Percentiles rank a stretch among this genome's conserved stretches.
Evolutionary conservation across 257 asterid genomes (phyloP).

Genomic region (Dorcoceras hygrometricum): DNA sequence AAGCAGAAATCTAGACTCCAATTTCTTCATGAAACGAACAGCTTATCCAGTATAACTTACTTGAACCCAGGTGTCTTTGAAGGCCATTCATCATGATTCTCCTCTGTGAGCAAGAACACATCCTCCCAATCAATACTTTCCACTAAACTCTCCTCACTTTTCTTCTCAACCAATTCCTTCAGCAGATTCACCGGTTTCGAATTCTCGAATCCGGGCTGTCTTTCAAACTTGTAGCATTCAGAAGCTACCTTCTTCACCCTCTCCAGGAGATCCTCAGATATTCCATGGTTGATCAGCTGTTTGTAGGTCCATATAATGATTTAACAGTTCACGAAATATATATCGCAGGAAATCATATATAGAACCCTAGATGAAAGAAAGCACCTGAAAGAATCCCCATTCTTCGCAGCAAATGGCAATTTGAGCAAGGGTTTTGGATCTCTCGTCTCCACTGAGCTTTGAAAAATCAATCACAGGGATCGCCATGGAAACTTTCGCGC

Average conservation of each 20-base stretch:
- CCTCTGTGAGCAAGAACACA: constrained; percentile 65
- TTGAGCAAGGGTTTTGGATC: constrained; percentile 43
- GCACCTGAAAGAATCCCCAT: constrained; percentile 73
- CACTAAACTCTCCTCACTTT: constrained; percentile 29
- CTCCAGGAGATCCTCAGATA: constrained; percentile 54
- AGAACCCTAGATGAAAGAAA: background rate
- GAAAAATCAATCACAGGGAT: constrained; percentile 65
- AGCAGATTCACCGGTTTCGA: constrained; percentile 45
- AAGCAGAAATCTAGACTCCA: too few relatives aligned
- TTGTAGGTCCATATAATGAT: background rate
- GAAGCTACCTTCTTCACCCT: constrained; percentile 53
- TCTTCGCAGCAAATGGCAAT: constrained; percentile 50
- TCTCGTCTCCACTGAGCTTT: constrained; percentile 48
- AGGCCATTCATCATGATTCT: constrained; percentile 57
- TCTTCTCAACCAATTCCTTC: constrained; percentile 39
- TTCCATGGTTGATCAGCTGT: constrained; percentile 64
- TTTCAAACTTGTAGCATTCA: constrained; percentile 52
- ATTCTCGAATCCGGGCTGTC: constrained; percentile 44
- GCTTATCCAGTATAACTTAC: constrained; percentile 26
- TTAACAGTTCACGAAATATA: too few relatives aligned
- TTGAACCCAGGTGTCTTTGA: constrained; percentile 45
- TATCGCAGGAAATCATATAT: too few relatives aligned
- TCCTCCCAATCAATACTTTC: constrained; percentile 69
- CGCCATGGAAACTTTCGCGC: constrained; percentile 43
- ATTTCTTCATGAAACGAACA: too few relatives aligned